Conservation (phyloP, 1,284 basidiomycete genomes). For the Mycena citricolor region DNA sequence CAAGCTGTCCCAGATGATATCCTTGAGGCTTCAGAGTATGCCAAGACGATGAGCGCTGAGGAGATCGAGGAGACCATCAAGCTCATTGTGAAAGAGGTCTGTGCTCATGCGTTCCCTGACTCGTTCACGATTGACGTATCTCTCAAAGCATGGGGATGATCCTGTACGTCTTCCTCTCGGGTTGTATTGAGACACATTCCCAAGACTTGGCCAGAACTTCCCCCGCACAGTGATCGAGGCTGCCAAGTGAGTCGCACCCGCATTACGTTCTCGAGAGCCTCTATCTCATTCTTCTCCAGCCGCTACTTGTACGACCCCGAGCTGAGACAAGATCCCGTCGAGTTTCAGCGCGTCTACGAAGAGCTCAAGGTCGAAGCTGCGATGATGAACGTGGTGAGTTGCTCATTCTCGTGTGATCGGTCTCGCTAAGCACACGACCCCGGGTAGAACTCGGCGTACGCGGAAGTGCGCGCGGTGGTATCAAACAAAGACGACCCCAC, state of each 20-base stretch:
- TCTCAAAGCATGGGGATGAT: constrained; percentile 16
- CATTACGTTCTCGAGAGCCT: not conserved
- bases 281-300: not conserved
- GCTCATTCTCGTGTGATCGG: not conserved
- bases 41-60: constrained; percentile 10
- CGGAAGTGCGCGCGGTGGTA: constrained; percentile 55
- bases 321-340: constrained; percentile 8
- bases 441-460: constrained; percentile 49
- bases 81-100: constrained; percentile 14
- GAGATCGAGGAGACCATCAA: constrained; percentile 15
- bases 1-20: constrained; percentile 12
- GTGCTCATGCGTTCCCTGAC: too few species aligned
- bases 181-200: too few species aligned
- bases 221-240: constrained; percentile 9
- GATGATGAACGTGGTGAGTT: constrained; percentile 26
- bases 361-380: constrained; percentile 34
- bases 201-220: constrained; percentile 11
- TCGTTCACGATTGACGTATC: too few species aligned
- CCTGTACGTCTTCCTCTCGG: too few species aligned
- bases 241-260: constrained; percentile 9
- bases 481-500: constrained; percentile 49
- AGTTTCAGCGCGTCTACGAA: constrained; percentile 20
- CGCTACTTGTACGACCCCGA: constrained; percentile 11
- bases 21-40: constrained; percentile 14
- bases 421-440: too few species aligned